Evolutionary conservation across 495 filamentous ascomycete species (phyloP).

Genomic region (Penicillium flavigenum): DNA sequence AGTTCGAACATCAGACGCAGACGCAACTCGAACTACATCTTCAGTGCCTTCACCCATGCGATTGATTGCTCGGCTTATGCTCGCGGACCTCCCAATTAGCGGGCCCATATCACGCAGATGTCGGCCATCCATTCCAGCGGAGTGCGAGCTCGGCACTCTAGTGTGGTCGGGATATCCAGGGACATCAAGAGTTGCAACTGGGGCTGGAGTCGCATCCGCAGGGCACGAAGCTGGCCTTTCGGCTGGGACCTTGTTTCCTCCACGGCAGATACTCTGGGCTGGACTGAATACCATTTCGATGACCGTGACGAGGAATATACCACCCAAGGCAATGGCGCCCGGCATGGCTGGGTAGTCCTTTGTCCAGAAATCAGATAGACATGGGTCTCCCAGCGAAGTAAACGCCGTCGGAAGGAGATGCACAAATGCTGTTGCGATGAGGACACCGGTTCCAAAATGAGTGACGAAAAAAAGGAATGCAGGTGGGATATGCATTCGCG

Average conservation of each 20-base stretch:
- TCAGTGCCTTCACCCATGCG: constrained; percentile 31
- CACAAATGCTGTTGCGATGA: constrained; percentile 81
- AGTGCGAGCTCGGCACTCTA: not conserved
- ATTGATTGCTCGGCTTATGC: constrained; percentile 34
- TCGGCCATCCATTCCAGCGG: constrained; percentile 12
- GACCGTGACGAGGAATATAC: constrained; percentile 64
- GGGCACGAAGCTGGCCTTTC: not conserved
- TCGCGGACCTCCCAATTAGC: constrained; percentile 30
- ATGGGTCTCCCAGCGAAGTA: constrained; percentile 66
- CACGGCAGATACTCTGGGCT: constrained; percentile 30
- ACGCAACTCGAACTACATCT: constrained; percentile 28
- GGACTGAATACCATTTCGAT: constrained; percentile 68
- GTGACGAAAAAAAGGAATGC: constrained; percentile 63
- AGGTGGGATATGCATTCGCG: constrained; percentile 33
- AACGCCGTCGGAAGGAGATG: constrained; percentile 77
- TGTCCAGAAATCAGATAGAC: constrained; percentile 67
- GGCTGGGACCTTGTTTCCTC: constrained; percentile 5
- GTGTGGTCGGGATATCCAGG: not conserved
- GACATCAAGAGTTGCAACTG: constrained; percentile 1
- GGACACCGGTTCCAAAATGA: constrained; percentile 80
- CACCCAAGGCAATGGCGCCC: constrained; percentile 65
- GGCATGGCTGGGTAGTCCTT: constrained; percentile 66
- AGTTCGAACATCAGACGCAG: constrained; percentile 22
- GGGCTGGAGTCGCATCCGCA: not conserved
- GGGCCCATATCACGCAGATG: constrained; percentile 36